These are phyloP conservation scores for Pyrenophora teres DNA, from an alignment of 2,329 filamentous ascomycete species.

Conservation along the genomic window DNA sequence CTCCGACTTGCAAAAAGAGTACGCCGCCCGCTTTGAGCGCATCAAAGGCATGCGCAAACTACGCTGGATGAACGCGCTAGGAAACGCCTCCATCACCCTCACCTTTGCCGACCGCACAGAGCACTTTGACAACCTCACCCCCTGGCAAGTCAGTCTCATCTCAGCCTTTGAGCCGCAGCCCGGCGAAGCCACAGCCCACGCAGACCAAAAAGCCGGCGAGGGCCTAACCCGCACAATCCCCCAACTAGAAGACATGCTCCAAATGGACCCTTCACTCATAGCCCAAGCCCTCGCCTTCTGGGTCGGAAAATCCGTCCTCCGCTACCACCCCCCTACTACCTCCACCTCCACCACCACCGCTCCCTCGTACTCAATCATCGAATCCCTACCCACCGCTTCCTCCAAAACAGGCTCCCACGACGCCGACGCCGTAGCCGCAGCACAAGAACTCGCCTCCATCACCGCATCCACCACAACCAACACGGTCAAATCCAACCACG, in stretches of 20 bases:
- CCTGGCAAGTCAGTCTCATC: constrained; percentile 87
- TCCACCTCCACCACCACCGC: too few species aligned
- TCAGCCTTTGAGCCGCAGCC: constrained; percentile 71
- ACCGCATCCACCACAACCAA: constrained; percentile 53
- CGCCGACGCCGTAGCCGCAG: constrained; percentile 45
- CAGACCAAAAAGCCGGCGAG: constrained; percentile 24
- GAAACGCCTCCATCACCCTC: constrained; percentile 78
- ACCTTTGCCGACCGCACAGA: constrained; percentile 81
- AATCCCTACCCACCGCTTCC: constrained; percentile 49
- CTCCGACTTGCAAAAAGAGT: constrained; percentile 66
- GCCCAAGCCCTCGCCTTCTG: constrained; percentile 71
- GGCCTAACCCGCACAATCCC: constrained; percentile 48
- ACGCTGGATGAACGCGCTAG: constrained; percentile 83
- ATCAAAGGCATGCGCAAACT: constrained; percentile 85
- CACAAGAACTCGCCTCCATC: constrained; percentile 42
- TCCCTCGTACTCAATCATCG: constrained; percentile 72
- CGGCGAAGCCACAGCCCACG: constrained; percentile 27
- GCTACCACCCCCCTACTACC: constrained; percentile 52
- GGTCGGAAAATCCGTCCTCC: constrained; percentile 70
- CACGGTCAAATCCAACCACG: constrained; percentile 58
- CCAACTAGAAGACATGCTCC: constrained; percentile 59
- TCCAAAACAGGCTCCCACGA: constrained; percentile 24
- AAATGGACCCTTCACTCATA: constrained; percentile 76
- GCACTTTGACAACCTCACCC: constrained; percentile 73
- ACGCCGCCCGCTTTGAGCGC: constrained; percentile 75